Evolutionary conservation across 371 early-diverging fungal genomes (phyloP).

Genomic region (Batkoa obscura): DNA sequence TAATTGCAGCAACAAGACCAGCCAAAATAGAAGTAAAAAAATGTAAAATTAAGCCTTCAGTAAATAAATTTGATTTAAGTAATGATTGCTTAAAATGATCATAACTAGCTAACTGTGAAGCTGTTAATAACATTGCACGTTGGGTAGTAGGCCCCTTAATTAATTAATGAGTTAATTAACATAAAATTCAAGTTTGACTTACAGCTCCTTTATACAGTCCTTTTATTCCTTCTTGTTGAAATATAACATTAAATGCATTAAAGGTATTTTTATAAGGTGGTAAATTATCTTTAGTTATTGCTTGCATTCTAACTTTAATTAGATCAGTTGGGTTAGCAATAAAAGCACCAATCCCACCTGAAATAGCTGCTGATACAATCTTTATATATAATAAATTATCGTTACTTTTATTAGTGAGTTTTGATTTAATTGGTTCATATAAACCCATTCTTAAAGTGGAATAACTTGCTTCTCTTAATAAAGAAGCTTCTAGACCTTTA

Average conservation of each 20-base stretch:
- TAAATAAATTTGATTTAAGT: slow-evolving; percentile 8
- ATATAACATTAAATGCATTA: slow-evolving; percentile 14
- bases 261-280: slow-evolving; percentile 12
- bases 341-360: slow-evolving; percentile 23
- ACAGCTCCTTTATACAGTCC: slow-evolving; percentile 14
- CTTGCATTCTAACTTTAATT: slow-evolving; percentile 15
- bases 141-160: slow-evolving; percentile 12
- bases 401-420: slow-evolving; percentile 12
- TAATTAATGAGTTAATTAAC: background rate
- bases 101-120: slow-evolving; percentile 24
- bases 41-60: slow-evolving; percentile 12
- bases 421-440: slow-evolving; percentile 23
- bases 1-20: slow-evolving; percentile 20
- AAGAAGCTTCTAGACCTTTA: slow-evolving; percentile 24
- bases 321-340: slow-evolving; percentile 30
- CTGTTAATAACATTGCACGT: slow-evolving; percentile 23
- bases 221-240: slow-evolving; percentile 13
- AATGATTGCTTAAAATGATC: slow-evolving; percentile 24
- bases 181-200: background rate
- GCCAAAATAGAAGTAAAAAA: slow-evolving; percentile 8
- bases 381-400: slow-evolving; percentile 11
- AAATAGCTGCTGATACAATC: slow-evolving; percentile 15
- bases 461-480: slow-evolving; percentile 28
- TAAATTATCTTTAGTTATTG: slow-evolving; percentile 7
- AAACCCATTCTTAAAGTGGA: slow-evolving; percentile 30